Base-by-base conservation (phyloP, 495 filamentous ascomycete species). In the Hyaloscypha finlandica region DNA sequence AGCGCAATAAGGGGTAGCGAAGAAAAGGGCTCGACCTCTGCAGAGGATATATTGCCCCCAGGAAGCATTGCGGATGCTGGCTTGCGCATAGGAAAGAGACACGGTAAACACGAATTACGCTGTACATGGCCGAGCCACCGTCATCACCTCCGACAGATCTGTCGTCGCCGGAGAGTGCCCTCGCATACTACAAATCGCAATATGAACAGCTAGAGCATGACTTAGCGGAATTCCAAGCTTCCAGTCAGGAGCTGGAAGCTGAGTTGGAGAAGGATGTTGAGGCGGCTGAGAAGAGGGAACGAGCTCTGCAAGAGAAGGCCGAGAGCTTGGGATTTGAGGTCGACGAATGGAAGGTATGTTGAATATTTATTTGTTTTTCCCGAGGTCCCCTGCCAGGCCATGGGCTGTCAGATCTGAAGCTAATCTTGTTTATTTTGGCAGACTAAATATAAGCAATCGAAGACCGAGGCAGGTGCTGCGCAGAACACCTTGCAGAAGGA, bases 221-320 rank as follows among this genome's bases (percentile, higher is more conserved):
- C 76, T 85, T 99, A 67, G 86, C 92, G 61, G 95, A 99, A 70
- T 99, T 99, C 76, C 94, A 97, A 74, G 84, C 90, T 64, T 96
- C 92, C 56, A 97, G 93, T 76, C 89, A 90, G 75, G 95, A 99
- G 79, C 83, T 99, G 53, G 95, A 99, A 76, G 86, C 91, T 51
- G 96, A 98, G 77, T 83, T 99, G 56, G 95, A 99, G 80, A 95
- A 93, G 83, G 95, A 99, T 75, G 86, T 98, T 57, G 96, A 99
- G 76, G 91, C 92, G 25, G 92, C 93, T 48, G 95, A 99, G 83
- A 94, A 95, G 80, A 86, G 92, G 71, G 95, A 99, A 77, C 85
- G 92, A 65, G 83, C 86, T 64, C 78, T 98, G 71, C 86, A 92
- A 74, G 89, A 94, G 76, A 97, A 95, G 79, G 88, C 91, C 2